A percentile compares a stretch with the other conserved stretches of the same genome.
Conservation (phyloP, 805 yeast species). For the Candida ortonii region DNA sequence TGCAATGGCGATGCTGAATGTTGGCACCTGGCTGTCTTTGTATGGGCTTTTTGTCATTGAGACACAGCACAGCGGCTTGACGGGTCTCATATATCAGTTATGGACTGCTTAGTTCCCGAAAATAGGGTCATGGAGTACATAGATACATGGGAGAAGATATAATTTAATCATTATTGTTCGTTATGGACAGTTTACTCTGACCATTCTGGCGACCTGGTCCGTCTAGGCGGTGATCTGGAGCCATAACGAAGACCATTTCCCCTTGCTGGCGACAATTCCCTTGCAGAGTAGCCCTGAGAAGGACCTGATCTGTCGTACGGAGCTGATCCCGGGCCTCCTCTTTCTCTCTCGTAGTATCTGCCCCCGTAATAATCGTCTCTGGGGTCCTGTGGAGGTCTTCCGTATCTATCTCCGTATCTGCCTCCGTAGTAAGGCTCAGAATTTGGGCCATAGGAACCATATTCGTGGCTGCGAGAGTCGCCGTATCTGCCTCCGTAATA, state of each 20-base stretch:
- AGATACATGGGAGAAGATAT: too few species aligned
- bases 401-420: conserved; percentile 5
- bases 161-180: conserved; percentile 4
- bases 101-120: conserved; percentile 54
- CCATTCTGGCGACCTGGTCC: conserved; percentile 23
- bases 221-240: conserved; percentile 16
- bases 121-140: too few species aligned
- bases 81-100: conserved; percentile 56
- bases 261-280: conserved; percentile 23
- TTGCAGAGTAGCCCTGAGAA: too few species aligned
- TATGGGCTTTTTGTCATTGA: conserved; percentile 83
- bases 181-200: conserved; percentile 13
- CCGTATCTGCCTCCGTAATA: conserved; percentile 6
- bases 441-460: conserved; percentile 5
- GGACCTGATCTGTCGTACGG: too few species aligned
- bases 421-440: conserved; percentile 6
- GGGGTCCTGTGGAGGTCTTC: conserved; percentile 3
- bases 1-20: conserved; percentile 64
- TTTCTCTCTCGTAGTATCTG: conserved; percentile 6
- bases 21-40: conserved; percentile 68
- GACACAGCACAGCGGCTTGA: conserved; percentile 75
- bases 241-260: conserved; percentile 10
- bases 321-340: too few species aligned
- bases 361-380: conserved; percentile 5
- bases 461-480: conserved; percentile 3